These are phyloP conservation scores for Calocybe indica DNA, from an alignment of 768 basidiomycete genomes.

Conservation along the genomic window DNA sequence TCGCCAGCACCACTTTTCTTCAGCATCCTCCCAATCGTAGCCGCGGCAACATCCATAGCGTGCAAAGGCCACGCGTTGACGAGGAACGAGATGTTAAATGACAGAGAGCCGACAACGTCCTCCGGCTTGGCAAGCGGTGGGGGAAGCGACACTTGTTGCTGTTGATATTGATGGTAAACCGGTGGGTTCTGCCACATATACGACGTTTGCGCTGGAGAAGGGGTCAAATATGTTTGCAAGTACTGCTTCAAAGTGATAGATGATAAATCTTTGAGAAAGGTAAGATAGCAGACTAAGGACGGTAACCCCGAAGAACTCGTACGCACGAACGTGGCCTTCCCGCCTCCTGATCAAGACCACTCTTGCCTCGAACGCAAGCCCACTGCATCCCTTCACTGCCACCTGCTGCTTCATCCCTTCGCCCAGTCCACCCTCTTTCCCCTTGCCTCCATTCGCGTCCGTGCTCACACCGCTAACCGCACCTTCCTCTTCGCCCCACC, in stretches of 20 bases:
- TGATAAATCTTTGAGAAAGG: slow-evolving; percentile 22
- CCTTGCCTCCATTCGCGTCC: too few relatives aligned
- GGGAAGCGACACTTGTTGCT: slow-evolving; percentile 8
- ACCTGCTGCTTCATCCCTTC: slow-evolving; percentile 8
- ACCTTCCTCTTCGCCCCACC: too few relatives aligned
- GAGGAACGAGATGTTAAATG: slow-evolving; percentile 44
- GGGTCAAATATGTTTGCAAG: slow-evolving; percentile 27
- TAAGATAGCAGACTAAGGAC: background rate
- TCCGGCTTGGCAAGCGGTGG: slow-evolving; percentile 10
- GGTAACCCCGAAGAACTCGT: background rate
- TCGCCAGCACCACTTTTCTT: slow-evolving; percentile 7
- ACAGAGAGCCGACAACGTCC: slow-evolving; percentile 7
- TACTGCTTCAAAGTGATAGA: slow-evolving; percentile 34
- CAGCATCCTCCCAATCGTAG: slow-evolving; percentile 17
- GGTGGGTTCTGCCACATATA: slow-evolving; percentile 22
- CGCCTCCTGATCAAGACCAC: slow-evolving; percentile 37
- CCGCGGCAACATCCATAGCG: slow-evolving; percentile 35
- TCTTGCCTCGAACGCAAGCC: slow-evolving; percentile 38
- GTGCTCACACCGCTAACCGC: too few relatives aligned
- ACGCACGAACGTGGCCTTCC: slow-evolving; percentile 42
- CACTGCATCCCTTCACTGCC: slow-evolving; percentile 23
- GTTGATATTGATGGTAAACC: too few relatives aligned
- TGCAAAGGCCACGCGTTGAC: slow-evolving; percentile 36
- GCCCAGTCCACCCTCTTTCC: background rate
- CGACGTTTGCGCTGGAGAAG: slow-evolving; percentile 9